phyloP scores from a whole-genome alignment of 2,329 filamentous ascomycete species.

The Drechslerella dactyloides region DNA sequence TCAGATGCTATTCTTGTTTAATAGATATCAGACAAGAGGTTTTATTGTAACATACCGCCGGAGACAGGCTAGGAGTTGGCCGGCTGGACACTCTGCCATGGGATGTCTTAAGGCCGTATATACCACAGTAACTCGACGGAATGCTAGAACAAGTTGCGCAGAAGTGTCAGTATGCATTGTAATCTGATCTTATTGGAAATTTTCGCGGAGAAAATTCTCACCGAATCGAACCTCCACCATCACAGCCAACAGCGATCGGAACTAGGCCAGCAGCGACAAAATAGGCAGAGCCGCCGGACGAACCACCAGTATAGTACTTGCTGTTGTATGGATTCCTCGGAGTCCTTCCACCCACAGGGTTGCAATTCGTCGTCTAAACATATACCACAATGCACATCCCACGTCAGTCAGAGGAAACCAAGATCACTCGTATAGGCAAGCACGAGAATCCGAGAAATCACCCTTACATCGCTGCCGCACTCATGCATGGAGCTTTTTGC shows the following conservation, averaged over 20 bases:
- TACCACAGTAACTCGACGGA: constrained; percentile 73
- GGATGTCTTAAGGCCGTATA: constrained; percentile 76
- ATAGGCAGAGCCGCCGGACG: constrained; percentile 75
- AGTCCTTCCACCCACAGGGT: constrained; percentile 71
- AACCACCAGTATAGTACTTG: constrained; percentile 77
- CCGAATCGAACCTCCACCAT: constrained; percentile 76
- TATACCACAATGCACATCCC: constrained; percentile 52
- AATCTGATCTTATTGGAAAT: too few species aligned
- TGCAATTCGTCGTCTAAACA: constrained; percentile 74
- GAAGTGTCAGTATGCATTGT: neutral
- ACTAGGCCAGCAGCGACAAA: constrained; percentile 73
- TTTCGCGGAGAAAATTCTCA: constrained; percentile 10
- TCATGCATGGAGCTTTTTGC: constrained; percentile 81
- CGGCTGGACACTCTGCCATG: constrained; percentile 69
- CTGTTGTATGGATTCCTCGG: constrained; percentile 77
- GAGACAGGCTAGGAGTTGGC: constrained; percentile 62
- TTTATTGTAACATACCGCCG: constrained; percentile 59
- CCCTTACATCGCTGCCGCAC: constrained; percentile 65
- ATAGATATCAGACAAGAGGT: neutral
- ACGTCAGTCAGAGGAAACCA: too few species aligned
- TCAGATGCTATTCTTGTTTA: neutral
- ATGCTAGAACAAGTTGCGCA: constrained; percentile 58
- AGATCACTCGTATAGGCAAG: too few species aligned
- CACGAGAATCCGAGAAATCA: constrained; percentile 1
- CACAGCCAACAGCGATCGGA: constrained; percentile 73